phyloP scores from a whole-genome alignment of 495 filamentous ascomycete genomes.

The Lasiosphaeria ovina region DNA sequence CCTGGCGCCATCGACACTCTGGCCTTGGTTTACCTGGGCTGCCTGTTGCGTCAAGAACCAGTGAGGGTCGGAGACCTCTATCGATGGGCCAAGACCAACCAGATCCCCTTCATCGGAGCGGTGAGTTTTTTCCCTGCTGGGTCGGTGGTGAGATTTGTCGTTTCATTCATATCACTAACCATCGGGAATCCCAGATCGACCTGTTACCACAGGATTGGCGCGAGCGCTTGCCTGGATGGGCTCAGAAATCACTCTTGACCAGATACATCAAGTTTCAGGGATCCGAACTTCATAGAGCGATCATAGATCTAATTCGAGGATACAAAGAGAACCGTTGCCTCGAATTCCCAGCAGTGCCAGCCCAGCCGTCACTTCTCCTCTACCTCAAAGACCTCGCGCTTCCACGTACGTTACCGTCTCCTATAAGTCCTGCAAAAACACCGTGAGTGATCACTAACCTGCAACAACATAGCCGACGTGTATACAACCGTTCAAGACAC shows the following conservation, averaged over 20 bases:
- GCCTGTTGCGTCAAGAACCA: conserved; percentile 41
- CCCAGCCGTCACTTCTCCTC: conserved; percentile 61
- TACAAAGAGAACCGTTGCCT: conserved; percentile 68
- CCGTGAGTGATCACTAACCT: conserved; percentile 17
- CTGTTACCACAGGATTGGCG: conserved; percentile 65
- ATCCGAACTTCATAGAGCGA: conserved; percentile 61
- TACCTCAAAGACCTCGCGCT: conserved; percentile 72
- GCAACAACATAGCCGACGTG: conserved; percentile 57
- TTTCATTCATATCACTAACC: not conserved
- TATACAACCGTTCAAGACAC: conserved; percentile 62
- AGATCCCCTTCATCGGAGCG: conserved; percentile 40
- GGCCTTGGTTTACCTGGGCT: conserved; percentile 46
- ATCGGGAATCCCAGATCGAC: conserved; percentile 29
- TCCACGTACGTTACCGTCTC: conserved; percentile 57
- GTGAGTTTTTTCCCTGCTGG: conserved; percentile 26
- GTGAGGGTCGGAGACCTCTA: conserved; percentile 45
- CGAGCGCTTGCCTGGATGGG: conserved; percentile 59
- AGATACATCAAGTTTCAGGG: conserved; percentile 45
- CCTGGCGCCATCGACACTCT: conserved; percentile 43
- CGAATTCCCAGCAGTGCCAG: conserved; percentile 69
- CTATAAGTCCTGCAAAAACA: not conserved
- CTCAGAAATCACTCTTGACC: conserved; percentile 53
- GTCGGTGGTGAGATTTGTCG: not conserved
- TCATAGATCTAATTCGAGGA: conserved; percentile 58
- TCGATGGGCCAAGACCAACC: conserved; percentile 40